Evolutionary conservation across 352 stramenopile species (phyloP), one percentile per base, ranked within the genome.

Genomic region (Globisporangium takayamanum): DNA sequence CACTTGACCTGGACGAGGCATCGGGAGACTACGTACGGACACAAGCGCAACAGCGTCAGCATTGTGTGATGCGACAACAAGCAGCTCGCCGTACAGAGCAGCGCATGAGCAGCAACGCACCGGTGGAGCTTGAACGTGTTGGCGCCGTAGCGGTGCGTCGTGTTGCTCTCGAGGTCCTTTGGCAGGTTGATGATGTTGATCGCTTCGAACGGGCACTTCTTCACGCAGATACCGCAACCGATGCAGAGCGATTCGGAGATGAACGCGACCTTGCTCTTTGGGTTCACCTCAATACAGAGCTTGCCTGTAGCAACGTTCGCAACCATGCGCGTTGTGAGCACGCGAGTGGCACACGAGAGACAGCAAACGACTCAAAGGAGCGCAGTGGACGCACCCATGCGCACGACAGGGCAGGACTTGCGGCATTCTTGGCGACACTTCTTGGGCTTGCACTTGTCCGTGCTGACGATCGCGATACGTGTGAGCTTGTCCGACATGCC

Each of bases 111-210:
- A 10, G 39, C 18, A 46, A 59, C 37, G 46, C 28, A 78, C 89
- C 80, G 84, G 74, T 99, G 98, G 14, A 99, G 83, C 84, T 99
- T 99, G 80, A 99, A 99, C 18, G 92, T 97, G 81, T 99, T 99
- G 47, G 97, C 95, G 45, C 98, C 97, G 67, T 99, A 99, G 49
- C 97, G 94, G 73, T 99, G 97, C 50, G 97, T 99, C n/a, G 96
- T 99, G 71, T 99, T 98, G 69, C 76, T 93, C 63, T 99, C 95
- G 7, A 99, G 80, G 74, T 99, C 89, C 75, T 99, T 99, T 46
- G 97, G 97, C 56, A 99, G 69, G 73, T 99, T 99, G 87, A 99
- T 99, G 66, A 99, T 99, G 68, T 93, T 96, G 60, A 99, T 99
- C 37, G 97, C 97, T 60, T 99, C 96, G 64, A 99, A 99, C 25